Base-by-base conservation (phyloP, 208 protist species). In the Porcisia hertigi region DNA sequence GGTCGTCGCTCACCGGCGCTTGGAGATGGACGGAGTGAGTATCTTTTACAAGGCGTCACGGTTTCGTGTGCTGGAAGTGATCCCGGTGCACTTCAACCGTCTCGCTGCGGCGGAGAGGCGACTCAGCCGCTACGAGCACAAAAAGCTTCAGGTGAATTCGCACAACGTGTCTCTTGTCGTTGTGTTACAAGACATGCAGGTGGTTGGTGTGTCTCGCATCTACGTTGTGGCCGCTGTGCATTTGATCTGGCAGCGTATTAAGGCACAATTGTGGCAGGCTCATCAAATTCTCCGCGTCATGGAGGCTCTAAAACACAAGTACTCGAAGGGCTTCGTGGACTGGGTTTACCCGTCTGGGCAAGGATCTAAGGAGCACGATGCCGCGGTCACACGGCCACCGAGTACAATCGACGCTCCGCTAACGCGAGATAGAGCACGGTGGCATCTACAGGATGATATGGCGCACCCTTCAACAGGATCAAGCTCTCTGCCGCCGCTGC, bases 91-190 rank as follows among this genome's bases (percentile, higher is more conserved):
- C 54, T 95, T 95, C 80, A 97, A 97, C 77, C 70, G 84, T 41
- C 53, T 96, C 36, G 93, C 91, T n/a, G 60, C 69, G 36, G 71
- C 71, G 36, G 91, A 97, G 69, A 67, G 69, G 12, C 66, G 57
- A 2, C 87, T 97, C 41, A 91, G 84, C 11, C 47, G 74, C 49
- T 84, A 82, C 23, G 91, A 97, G 81, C 88, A 86, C 39, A 86
- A 87, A 45, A 86, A 86, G 60, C 80, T 97, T 45, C 84, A 87
- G 76, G 84, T 86, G 67, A 82, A 86, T 43, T 91, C 91, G 34
- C 93, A 97, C 81, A 97, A 97, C 81, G 93, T 97, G 18, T 88
- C 88, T 14, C 83, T 96, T 3, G 69, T 97, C n/a, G 71, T 76
- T 34, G 91, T 95, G 23, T 83, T 97, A 64, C 82, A 81, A 54